Base-by-base conservation (phyloP, 1,139 yeast species). In the Yarrowia galli region DNA sequence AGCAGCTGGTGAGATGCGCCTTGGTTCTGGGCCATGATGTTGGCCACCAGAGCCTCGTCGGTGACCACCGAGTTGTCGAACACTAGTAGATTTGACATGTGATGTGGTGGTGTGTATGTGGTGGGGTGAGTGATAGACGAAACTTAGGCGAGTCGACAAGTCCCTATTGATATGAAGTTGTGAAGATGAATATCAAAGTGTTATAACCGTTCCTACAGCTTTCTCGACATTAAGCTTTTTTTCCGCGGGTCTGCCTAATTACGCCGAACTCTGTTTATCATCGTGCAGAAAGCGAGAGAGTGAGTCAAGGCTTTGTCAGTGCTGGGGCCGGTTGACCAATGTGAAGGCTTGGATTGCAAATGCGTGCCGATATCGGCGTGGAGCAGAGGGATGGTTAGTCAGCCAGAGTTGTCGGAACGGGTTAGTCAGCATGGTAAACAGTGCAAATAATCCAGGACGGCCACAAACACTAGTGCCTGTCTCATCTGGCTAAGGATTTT, bases 1-100 rank as follows among this genome's bases (percentile, higher is more conserved):
- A 90, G 84, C 67, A 91, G 84, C 72, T 88, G 89, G 75, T 88
- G 92, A 53, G 82, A 81, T 28, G 85, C 73, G n/a, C 71, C 73
- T 23, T 76, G 71, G 49, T 42, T 65, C 67, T 77, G 77, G 61
- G 75, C 76, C 35, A 66, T 68, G 23, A 73, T 68, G 35, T 65
- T 68, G 18, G 73, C 70, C 38, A 72, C 72, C 15, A 73, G 71
- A 16, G 71, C 15, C 18, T 56, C 65, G 48, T 65, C 68, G n/a
- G 68, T 54, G 40, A 65, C 64, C 22, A 65, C 68, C 15, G 65
- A 65, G 66, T 61, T 61, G 66, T 61, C 66, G 56, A 61, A 61
- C 16, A 61, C 56, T 18, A 61, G 66, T 20, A 61, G 66, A 9
- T 40, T 40, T n/a, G 65, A 43, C 65, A 60, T 61, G 56, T 45